Evolutionary conservation across 2,329 filamentous ascomycete genomes (phyloP).

Genomic region (Clarireedia monteithiana): DNA sequence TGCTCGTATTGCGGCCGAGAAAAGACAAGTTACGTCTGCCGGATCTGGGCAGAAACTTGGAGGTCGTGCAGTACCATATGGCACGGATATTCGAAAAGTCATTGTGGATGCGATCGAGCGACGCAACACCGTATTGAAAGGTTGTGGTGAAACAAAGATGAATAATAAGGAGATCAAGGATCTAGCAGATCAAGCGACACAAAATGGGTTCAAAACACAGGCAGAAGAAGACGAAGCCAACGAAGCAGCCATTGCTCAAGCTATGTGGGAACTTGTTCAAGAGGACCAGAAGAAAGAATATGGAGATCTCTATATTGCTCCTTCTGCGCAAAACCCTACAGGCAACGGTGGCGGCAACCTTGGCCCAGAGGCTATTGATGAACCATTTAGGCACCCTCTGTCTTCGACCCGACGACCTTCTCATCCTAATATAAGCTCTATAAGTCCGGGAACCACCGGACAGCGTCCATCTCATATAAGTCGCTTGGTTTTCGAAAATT

Average conservation of each 20-base stretch:
- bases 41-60: constrained; percentile 68
- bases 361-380: neutral
- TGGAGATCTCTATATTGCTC: constrained; percentile 23
- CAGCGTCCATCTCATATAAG: constrained; percentile 19
- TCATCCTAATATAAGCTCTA: neutral
- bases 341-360: constrained; percentile 27
- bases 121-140: constrained; percentile 57
- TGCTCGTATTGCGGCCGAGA: constrained; percentile 67
- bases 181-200: constrained; percentile 54
- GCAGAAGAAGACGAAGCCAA: constrained; percentile 87
- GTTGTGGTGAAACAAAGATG: constrained; percentile 63
- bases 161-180: constrained; percentile 59
- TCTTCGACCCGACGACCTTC: constrained; percentile 14
- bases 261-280: constrained; percentile 78
- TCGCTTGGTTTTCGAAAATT: constrained; percentile 21
- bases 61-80: constrained; percentile 47
- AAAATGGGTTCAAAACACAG: constrained; percentile 71
- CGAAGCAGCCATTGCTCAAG: constrained; percentile 76
- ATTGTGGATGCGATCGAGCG: constrained; percentile 66
- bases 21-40: constrained; percentile 48
- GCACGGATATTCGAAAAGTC: constrained; percentile 61
- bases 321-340: constrained; percentile 25
- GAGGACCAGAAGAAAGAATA: constrained; percentile 47
- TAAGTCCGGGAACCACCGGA: neutral
- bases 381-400: neutral